Evolutionary conservation across 768 basidiomycete species (phyloP), one percentile per base, ranked within the genome.

Genomic region (Leucocoprinus sp.): DNA sequence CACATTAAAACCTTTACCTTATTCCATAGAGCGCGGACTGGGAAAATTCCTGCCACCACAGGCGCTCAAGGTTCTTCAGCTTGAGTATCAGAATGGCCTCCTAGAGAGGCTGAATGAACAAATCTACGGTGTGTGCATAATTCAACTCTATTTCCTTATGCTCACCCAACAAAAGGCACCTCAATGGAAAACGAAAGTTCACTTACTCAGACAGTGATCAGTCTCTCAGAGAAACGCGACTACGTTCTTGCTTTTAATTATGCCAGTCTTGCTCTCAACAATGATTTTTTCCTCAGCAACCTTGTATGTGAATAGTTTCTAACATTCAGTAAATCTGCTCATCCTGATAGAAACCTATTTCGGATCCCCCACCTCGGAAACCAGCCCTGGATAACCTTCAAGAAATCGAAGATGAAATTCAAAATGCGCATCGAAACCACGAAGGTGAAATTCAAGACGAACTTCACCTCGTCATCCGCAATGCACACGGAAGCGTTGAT

Each of bases 251-350:
- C 79, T 19, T 98, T 93, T 64, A 95, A 88, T 64, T 92, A 93
- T 57, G 92, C 93, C 3, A 85, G 85, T 52, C 76, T 90, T 37
- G 89, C 95, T 4, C 68, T 97, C 50, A 99, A 98, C 67, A 98
- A 96, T 63, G 81, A 82, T 54, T 98, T 90, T 75, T 98, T 98
- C 72, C 74, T 99, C 22, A 76, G 88, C 53, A 73, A 72, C 47
- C 71, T 99, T 29, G 95, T 97, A 60, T 42, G 91, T 72, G 17
- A 40, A 21, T 38, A 31, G 17, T 19, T 21, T 28, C 42, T 24
- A 36, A 48, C 38, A 22, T 49, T 31, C 50, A 54, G n/a, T n/a
- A n/a, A n/a, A n/a, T n/a, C n/a, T n/a, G n/a, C 17, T 35, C 36
- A 36, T 18, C 39, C 22, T 36, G 19, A n/a, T 52, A 77, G 74